Evolutionary conservation across 2,329 filamentous ascomycete genomes (phyloP), one percentile per base, ranked within the genome.

Genomic region (Aspergillus ochraceoroseus): DNA sequence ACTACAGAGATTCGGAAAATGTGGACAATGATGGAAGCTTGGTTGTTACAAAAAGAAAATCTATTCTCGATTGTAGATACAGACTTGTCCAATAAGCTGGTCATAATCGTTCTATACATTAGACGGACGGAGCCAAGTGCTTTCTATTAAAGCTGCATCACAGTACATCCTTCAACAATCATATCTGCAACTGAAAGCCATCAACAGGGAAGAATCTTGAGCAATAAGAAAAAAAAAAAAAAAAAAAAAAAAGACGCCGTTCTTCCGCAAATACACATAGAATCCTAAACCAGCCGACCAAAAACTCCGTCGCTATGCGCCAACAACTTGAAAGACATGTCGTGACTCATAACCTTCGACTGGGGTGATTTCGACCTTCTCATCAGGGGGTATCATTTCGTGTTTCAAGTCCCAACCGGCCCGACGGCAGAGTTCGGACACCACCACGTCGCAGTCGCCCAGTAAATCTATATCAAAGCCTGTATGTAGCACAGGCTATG

Each of bases 391-490:
- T 43, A 92, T 76, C 86, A 94, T 95, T 50, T 87, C 82, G 58
- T 95, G 88, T 30, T 77, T 61, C 38, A 95, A 65, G 5, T 79
- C 71, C 92, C 92, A 96, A 2, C 83, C 84, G 1, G 86, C 81
- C 8, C 86, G 79, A 30, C 82, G 77, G 59, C 86, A 90, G 37
- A 98, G 75, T 68, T 96, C 90, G 0, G 83, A 77, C 9, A 96
- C 85, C 6, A 96, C 82, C 27, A 88, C 77, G 59, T 98, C 92
- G 65, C 90, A 95, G 61, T 95, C 87, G 23, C 92, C 92, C n/a
- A 96, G 74, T 40, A 98, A 75, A 61, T 95, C 89, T 52, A 98
- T 87, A 64, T 98, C 92, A 55, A 98, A 96, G 61, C 94, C 87
- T 61, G 94, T 85, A 64, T 96, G 90, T 23, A 74, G 75, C 40